Evolutionary conservation across 768 basidiomycete species (phyloP).

Genomic region (Trametes elegans): DNA sequence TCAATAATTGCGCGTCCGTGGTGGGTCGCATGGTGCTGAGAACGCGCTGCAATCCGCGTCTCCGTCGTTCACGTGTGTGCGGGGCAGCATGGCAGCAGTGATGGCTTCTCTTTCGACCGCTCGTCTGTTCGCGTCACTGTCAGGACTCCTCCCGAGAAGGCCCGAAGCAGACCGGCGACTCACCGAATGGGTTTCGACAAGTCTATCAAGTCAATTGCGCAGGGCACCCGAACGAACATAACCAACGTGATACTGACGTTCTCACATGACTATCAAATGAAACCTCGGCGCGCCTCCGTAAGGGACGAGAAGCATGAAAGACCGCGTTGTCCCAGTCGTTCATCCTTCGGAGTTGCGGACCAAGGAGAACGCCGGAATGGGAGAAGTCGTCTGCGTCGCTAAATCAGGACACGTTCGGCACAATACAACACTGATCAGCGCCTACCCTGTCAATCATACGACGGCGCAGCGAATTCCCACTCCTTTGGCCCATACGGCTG

Average conservation of each 20-base stretch:
- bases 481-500: too few relatives aligned
- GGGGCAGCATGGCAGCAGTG: slow-evolving; percentile 3
- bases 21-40: slow-evolving; percentile 4
- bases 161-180: not conserved
- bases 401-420: not conserved
- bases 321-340: not conserved
- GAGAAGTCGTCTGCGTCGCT: not conserved
- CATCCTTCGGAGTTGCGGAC: not conserved
- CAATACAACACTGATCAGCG: not conserved
- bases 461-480: not conserved
- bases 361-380: slow-evolving; percentile 1
- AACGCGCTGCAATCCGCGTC: not conserved
- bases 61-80: slow-evolving; percentile 1
- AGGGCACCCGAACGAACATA: not conserved
- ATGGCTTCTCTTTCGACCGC: slow-evolving; percentile 6
- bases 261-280: not conserved
- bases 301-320: not conserved
- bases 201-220: not conserved
- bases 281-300: not conserved
- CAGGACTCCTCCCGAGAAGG: not conserved
- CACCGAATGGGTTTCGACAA: not conserved
- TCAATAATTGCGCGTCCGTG: not conserved
- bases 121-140: not conserved
- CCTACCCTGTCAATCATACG: not conserved
- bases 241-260: not conserved